Evolutionary conservation across 345 rosid species (phyloP).

Genomic region (Linum tenue): DNA sequence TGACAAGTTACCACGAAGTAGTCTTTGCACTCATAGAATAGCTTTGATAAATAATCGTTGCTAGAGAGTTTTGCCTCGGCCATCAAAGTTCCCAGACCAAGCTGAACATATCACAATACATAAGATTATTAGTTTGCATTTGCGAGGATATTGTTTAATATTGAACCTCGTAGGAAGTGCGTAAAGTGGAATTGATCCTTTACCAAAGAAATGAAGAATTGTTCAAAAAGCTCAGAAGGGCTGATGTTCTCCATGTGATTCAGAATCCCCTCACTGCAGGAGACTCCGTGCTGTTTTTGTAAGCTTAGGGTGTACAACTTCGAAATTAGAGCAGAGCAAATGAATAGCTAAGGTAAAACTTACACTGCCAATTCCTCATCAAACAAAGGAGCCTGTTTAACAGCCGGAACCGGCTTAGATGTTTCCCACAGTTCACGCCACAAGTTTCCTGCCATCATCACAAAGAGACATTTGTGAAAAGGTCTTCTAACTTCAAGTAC

Average conservation of each 20-base stretch:
- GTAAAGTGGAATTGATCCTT: slow-evolving; percentile 20
- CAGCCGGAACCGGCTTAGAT: slow-evolving; percentile 79
- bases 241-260: slow-evolving; percentile 63
- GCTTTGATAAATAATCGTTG: slow-evolving; percentile 51
- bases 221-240: slow-evolving; percentile 64
- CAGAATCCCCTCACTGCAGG: slow-evolving; percentile 78
- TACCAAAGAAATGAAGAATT: slow-evolving; percentile 76
- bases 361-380: slow-evolving; percentile 97
- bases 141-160: neutral
- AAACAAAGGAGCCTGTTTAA: slow-evolving; percentile 77
- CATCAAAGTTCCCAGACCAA: slow-evolving; percentile 56
- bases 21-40: slow-evolving; percentile 78
- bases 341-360: slow-evolving; percentile 18
- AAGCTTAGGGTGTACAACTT: slow-evolving; percentile 1
- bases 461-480: neutral
- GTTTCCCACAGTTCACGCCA: slow-evolving; percentile 97
- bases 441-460: slow-evolving; percentile 57
- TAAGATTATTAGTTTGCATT: slow-evolving; percentile 9
- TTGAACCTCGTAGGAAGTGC: neutral
- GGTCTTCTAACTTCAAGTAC: neutral
- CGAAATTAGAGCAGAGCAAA: neutral
- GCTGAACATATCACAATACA: slow-evolving; percentile 35
- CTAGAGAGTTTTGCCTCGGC: slow-evolving; percentile 48
- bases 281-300: slow-evolving; percentile 7
- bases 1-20: slow-evolving; percentile 57